Evolutionary conservation across 805 yeast genomes (phyloP).

Genomic region (Yarrowia divulgata): DNA sequence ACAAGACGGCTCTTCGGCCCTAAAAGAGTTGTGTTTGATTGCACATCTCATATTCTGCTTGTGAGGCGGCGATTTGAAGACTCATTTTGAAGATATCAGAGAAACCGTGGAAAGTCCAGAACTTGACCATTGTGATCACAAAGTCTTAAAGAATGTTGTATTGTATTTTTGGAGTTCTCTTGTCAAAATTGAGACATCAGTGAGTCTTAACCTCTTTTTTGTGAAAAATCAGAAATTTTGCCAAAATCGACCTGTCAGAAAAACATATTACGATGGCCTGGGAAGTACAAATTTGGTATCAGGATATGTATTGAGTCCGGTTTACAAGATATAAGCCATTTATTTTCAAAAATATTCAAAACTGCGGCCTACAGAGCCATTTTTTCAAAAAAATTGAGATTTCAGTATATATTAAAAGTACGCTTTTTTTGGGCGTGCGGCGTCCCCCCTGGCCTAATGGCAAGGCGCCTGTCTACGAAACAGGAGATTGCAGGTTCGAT

Average conservation of each 20-base stretch:
- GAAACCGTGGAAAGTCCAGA: too few species aligned
- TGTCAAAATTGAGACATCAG: not conserved
- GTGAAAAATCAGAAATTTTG: not conserved
- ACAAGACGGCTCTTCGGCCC: not conserved
- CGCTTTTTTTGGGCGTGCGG: not conserved
- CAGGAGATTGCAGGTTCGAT: conserved; percentile 40
- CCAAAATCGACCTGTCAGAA: not conserved
- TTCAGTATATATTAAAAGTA: not conserved
- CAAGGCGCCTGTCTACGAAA: conserved; percentile 40
- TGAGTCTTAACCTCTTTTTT: not conserved
- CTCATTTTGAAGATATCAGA: too few species aligned
- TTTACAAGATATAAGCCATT: not conserved
- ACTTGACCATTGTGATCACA: not conserved
- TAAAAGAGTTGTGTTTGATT: not conserved
- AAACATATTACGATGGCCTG: not conserved
- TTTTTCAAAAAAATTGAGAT: not conserved
- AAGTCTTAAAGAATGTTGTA: too few species aligned
- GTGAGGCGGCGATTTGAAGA: not conserved
- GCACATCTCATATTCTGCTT: not conserved
- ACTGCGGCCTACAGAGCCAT: not conserved
- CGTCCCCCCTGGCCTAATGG: conserved; percentile 39
- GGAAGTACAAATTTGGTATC: not conserved
- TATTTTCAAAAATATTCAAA: not conserved
- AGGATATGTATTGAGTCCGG: not conserved
- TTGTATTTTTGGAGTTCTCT: not conserved